A percentile compares a stretch with the other conserved stretches of the same genome.
These are phyloP conservation scores for Zymoseptoria crescenta DNA, from an alignment of 2,329 filamentous ascomycete species.

Conservation along the genomic window DNA sequence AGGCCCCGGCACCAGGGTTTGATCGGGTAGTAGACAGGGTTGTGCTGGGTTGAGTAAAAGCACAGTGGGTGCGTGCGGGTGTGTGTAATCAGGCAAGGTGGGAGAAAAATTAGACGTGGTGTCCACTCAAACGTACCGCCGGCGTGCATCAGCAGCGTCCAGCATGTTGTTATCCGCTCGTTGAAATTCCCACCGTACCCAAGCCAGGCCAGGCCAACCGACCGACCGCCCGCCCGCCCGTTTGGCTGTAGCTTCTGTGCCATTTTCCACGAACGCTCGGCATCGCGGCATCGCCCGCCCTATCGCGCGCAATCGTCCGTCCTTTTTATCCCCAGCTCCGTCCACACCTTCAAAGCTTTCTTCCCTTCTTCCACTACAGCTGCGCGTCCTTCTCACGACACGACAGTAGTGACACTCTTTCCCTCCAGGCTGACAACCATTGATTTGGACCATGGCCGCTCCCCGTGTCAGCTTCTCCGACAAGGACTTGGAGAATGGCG, in stretches of 20 bases:
- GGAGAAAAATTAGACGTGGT: not conserved
- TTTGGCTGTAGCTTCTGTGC: not conserved
- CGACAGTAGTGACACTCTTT: slow-evolving; percentile 2
- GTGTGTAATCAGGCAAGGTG: not conserved
- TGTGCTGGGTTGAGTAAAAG: not conserved
- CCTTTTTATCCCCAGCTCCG: slow-evolving; percentile 11
- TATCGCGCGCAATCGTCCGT: slow-evolving; percentile 6
- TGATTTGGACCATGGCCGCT: slow-evolving; percentile 31
- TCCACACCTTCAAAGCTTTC: slow-evolving; percentile 7
- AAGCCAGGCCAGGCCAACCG: not conserved
- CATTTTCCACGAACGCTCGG: slow-evolving; percentile 13
- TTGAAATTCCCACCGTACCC: not conserved
- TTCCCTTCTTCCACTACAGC: slow-evolving; percentile 8
- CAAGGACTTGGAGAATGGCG: slow-evolving; percentile 33
- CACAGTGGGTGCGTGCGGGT: not conserved
- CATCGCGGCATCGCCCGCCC: slow-evolving; percentile 14
- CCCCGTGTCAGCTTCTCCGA: slow-evolving; percentile 34
- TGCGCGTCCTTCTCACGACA: slow-evolving; percentile 5
- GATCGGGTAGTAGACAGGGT: not conserved
- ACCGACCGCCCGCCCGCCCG: not conserved
- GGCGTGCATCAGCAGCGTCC: not conserved
- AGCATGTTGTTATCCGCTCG: not conserved
- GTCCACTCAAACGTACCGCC: not conserved
- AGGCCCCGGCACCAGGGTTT: not conserved
- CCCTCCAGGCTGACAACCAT: slow-evolving; percentile 21